Evolutionary conservation across 495 filamentous ascomycete genomes (phyloP), one percentile per base, ranked within the genome.

Genomic region (Penicillium bovifimosum): DNA sequence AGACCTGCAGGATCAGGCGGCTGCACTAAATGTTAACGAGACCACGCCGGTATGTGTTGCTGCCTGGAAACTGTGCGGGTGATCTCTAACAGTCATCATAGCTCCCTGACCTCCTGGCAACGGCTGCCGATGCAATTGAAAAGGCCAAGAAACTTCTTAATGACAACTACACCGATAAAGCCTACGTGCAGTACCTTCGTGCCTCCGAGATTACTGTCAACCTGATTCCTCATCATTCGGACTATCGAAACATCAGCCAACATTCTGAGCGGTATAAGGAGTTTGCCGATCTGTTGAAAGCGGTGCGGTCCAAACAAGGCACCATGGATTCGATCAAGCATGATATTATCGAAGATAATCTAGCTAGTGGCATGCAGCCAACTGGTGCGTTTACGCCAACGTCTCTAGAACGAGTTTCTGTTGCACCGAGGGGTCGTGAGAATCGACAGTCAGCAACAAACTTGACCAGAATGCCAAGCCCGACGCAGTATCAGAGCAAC

Each of bases 101-200:
- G 74, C 61, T 75, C 20, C 54, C 53, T 41, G 52, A 62, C 28
- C 58, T 76, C 31, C 53, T 76, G 9, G 55, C 54, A 39, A 63
- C 52, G 20, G 74, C 72, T 14, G 59, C 65, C 40, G 64, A 68
- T 36, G 71, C 71, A 36, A 67, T 75, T 27, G 52, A 67, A 34
- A 60, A 63, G 55, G 66, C 71, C 24, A 65, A 59, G 43, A 47
- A 43, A 11, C 65, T 70, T 42, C 56, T 63, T 33, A 68, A 80
- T 31, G 81, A 84, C 38, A 69, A 77, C 14, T 61, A 76, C 50
- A 71, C 75, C n/a, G 84, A 88, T 55, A 70, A 64, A 29, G 84
- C 84, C 42, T 88, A 85, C 56, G 74, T 84, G 24, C 88, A 96
- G 41, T 97, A 88, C 67, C 76, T 96, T 44, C 80, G 84, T 35